Evolutionary conservation across 106 monocot genomes (phyloP), one percentile per base, ranked within the genome.

Genomic region (Cymbidium sinense): DNA sequence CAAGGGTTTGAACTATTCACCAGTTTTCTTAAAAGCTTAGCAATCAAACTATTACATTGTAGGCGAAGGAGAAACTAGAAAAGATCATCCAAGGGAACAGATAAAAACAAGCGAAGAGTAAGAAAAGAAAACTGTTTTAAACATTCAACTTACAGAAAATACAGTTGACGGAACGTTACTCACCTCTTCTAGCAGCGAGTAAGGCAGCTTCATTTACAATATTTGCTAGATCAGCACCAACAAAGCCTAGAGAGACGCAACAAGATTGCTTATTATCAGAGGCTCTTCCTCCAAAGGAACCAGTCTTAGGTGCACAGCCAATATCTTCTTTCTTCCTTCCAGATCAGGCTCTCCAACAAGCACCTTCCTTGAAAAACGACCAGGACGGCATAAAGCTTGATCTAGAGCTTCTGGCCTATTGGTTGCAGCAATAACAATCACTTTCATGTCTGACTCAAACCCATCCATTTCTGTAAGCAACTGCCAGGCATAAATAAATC

Each of bases 381-480:
- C 96, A 18, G 96, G 91, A 3, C 93, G 89, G 51, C 93, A 93
- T 34, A 93, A 87, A 71, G 93, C 96, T 25, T 86, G 82, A 85
- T 96, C 96, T 80, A 93, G 54, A 88, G 93, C 93, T 77, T 91
- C 93, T 12, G 96, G 91, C 76, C 96, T 86, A 85, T 96, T 96
- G 25, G 96, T 96, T 67, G 96, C 96, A 41, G 89, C 96, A 64
- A 96, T 87, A 52, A 79, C n/a, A n/a, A 96, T 93, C 47, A 96
- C 96, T 84, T 88, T 88, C 33, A 70, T 84, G 52, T 88, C 91
- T 37, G 96, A 89, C 62, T 96, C 91, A 83, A 96, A 96, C 15
- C 96, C 96, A 86, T 96, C 96, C 96, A 96, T 96, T 83, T 95
- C 93, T 2, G 95, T 95, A 64, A 95, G 82, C 52, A 95, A 80